These are phyloP conservation scores for Orbilia javanica DNA, from an alignment of 2,329 filamentous ascomycete genomes.

Conservation along the genomic window DNA sequence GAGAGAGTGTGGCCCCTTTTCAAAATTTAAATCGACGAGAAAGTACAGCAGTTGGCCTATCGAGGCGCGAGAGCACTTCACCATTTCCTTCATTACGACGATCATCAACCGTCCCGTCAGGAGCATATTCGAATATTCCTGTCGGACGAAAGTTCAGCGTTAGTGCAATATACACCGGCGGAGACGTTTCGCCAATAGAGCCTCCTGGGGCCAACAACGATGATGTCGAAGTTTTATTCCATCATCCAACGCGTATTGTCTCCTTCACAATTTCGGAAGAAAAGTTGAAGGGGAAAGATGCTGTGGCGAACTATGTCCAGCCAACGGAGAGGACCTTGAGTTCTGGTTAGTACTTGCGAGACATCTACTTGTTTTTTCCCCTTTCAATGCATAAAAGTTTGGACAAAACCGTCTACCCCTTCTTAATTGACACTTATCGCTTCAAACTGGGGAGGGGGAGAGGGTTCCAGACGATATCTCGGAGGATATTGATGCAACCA, in stretches of 20 bases:
- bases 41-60: constrained; percentile 4
- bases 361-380: background rate
- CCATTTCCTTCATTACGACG: constrained; percentile 30
- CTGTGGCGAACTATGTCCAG: constrained; percentile 38
- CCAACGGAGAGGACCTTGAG: constrained; percentile 49
- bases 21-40: background rate
- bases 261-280: constrained; percentile 48
- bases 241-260: constrained; percentile 50
- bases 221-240: constrained; percentile 53
- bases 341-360: constrained; percentile 38
- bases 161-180: constrained; percentile 39
- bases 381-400: constrained; percentile 6
- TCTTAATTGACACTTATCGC: constrained; percentile 2
- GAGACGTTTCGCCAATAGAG: constrained; percentile 47
- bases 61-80: constrained; percentile 31
- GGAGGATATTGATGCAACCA: constrained; percentile 18
- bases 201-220: constrained; percentile 34
- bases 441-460: background rate
- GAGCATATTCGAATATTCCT: constrained; percentile 13
- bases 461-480: background rate
- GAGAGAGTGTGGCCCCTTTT: constrained; percentile 24
- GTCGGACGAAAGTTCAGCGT: constrained; percentile 42
- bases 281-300: constrained; percentile 42
- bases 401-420: background rate
- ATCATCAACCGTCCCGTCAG: constrained; percentile 29